Conservation (phyloP, 805 yeast genomes). For the Yarrowia yakushimensis region DNA sequence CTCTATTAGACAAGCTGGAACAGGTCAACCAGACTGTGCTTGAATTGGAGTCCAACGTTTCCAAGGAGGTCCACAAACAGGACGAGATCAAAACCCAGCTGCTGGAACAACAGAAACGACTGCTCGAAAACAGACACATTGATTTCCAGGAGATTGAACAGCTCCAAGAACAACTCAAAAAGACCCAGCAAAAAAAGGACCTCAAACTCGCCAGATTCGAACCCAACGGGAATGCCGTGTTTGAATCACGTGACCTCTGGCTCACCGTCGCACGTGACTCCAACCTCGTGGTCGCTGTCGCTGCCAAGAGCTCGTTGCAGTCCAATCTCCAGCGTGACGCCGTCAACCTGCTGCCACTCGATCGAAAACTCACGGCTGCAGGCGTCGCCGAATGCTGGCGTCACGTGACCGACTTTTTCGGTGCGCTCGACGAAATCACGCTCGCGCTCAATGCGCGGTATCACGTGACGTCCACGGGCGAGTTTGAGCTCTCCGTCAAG, state of each 20-base stretch:
- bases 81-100: neutral
- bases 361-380: neutral
- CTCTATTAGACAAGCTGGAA: neutral
- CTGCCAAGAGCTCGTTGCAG: neutral
- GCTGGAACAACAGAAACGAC: neutral
- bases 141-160: constrained; percentile 1
- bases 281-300: neutral
- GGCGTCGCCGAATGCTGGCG: neutral
- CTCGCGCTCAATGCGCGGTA: neutral
- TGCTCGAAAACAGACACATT: neutral
- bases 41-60: neutral
- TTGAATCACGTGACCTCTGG: neutral
- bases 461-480: neutral
- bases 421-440: neutral
- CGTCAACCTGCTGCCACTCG: neutral
- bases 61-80: neutral
- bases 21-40: neutral
- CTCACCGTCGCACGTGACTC: neutral
- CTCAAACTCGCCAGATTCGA: neutral
- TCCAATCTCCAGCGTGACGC: neutral
- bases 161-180: neutral
- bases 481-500: neutral
- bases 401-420: neutral
- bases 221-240: neutral
- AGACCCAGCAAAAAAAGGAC: neutral